A percentile compares a stretch with the other conserved stretches of the same genome.
Evolutionary conservation across 1,284 basidiomycete genomes (phyloP).

Genomic region (Cryptococcus sp.): DNA sequence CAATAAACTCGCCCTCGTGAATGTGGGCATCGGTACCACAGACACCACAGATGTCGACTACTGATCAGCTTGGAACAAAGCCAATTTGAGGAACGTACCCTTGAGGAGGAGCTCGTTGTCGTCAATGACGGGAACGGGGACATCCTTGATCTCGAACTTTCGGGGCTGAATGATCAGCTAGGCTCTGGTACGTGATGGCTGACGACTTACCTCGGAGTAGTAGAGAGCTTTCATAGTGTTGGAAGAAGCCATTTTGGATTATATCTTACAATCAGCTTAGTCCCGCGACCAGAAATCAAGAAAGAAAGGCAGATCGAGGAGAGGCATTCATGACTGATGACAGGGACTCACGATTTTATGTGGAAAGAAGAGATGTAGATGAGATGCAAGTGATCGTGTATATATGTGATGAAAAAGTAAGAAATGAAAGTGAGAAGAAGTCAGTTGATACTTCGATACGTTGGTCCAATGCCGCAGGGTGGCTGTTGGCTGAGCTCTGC

Average conservation of each 20-base stretch:
- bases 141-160: conserved; percentile 60
- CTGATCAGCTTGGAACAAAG: not conserved
- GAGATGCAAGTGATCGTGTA: not conserved
- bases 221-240: conserved; percentile 39
- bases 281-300: not conserved
- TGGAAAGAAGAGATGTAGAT: too few relatives aligned
- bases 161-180: conserved; percentile 51
- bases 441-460: not conserved
- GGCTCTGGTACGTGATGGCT: not conserved
- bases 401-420: not conserved
- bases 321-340: too few relatives aligned
- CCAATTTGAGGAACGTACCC: conserved; percentile 47
- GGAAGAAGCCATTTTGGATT: conserved; percentile 20
- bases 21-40: conserved; percentile 74
- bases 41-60: conserved; percentile 55
- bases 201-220: conserved; percentile 34
- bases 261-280: too few relatives aligned
- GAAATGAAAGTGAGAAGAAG: not conserved
- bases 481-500: not conserved
- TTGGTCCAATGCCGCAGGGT: not conserved
- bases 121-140: conserved; percentile 59
- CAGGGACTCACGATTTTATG: too few relatives aligned
- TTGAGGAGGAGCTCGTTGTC: conserved; percentile 68
- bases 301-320: not conserved
- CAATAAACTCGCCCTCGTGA: conserved; percentile 69